These are phyloP conservation scores for Cryptosporidium baileyi DNA, from an alignment of 169 alveolate genomes.

Conservation along the genomic window DNA sequence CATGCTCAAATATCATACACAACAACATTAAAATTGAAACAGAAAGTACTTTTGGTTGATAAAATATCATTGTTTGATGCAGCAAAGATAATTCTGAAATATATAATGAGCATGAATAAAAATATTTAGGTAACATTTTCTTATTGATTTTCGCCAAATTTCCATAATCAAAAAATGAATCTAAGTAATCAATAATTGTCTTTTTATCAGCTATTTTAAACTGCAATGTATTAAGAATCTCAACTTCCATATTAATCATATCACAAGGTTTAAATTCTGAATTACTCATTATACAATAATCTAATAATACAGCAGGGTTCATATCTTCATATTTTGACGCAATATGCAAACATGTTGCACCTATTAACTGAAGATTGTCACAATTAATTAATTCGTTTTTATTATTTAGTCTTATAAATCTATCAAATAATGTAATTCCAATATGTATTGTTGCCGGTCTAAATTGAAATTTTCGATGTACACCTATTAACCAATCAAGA, in stretches of 20 bases:
- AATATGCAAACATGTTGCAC: slow-evolving; percentile 63
- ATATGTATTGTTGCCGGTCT: slow-evolving; percentile 66
- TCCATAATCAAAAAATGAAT: slow-evolving; percentile 23
- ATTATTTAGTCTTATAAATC: slow-evolving; percentile 10
- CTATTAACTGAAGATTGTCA: slow-evolving; percentile 57
- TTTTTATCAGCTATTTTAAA: slow-evolving; percentile 25
- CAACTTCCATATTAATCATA: slow-evolving; percentile 64
- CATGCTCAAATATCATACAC: slow-evolving; percentile 29
- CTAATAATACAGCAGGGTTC: slow-evolving; percentile 63
- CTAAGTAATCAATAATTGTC: slow-evolving; percentile 43
- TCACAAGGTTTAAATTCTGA: slow-evolving; percentile 58
- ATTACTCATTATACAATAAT: slow-evolving; percentile 64
- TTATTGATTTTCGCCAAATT: background rate
- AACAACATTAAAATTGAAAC: slow-evolving; percentile 22
- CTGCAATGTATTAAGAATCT: slow-evolving; percentile 40
- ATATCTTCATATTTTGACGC: slow-evolving; percentile 66
- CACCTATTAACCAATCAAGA: slow-evolving; percentile 64
- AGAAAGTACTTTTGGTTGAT: slow-evolving; percentile 11
- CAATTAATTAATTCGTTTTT: slow-evolving; percentile 20
- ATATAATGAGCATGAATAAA: slow-evolving; percentile 45
- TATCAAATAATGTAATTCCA: slow-evolving; percentile 57
- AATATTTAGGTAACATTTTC: slow-evolving; percentile 21
- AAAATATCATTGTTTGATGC: slow-evolving; percentile 38
- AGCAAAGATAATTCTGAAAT: slow-evolving; percentile 48
- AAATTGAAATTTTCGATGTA: slow-evolving; percentile 66